Conservation (phyloP, 2,329 filamentous ascomycete species). For the Pyrenochaeta sp. region DNA sequence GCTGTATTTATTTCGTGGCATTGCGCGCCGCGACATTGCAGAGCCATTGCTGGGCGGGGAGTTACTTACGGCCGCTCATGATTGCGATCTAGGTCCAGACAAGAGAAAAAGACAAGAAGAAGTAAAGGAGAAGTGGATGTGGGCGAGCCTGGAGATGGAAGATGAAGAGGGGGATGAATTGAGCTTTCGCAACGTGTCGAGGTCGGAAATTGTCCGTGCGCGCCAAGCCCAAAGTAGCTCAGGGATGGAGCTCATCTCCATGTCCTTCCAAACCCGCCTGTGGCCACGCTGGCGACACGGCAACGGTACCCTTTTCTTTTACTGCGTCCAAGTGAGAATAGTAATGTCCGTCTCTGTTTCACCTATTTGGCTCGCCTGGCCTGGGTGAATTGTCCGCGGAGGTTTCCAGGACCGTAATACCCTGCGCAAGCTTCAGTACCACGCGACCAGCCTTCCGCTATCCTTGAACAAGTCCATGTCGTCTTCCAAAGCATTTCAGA, state of each 20-base stretch:
- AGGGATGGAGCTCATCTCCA: conserved; percentile 32
- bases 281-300: conserved; percentile 40
- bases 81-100: conserved; percentile 51
- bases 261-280: conserved; percentile 22
- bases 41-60: conserved; percentile 34
- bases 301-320: too few relatives aligned
- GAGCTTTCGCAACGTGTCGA: conserved; percentile 43
- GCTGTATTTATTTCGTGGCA: conserved; percentile 7
- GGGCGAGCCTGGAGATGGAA: conserved; percentile 35
- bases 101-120: conserved; percentile 44
- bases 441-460: too few relatives aligned
- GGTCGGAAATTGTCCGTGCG: conserved; percentile 30
- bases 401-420: background rate
- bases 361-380: background rate
- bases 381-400: background rate
- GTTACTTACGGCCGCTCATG: conserved; percentile 66
- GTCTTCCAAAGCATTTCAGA: too few relatives aligned
- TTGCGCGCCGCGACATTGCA: conserved; percentile 16
- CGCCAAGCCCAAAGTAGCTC: conserved; percentile 30
- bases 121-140: conserved; percentile 34
- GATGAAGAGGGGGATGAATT: conserved; percentile 39
- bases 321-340: too few relatives aligned
- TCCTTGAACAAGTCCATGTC: too few relatives aligned
- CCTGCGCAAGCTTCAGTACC: background rate
- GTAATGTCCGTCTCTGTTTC: background rate